Conservation (phyloP, 164 flowering plant species). For the Euptelea pleiosperma region DNA sequence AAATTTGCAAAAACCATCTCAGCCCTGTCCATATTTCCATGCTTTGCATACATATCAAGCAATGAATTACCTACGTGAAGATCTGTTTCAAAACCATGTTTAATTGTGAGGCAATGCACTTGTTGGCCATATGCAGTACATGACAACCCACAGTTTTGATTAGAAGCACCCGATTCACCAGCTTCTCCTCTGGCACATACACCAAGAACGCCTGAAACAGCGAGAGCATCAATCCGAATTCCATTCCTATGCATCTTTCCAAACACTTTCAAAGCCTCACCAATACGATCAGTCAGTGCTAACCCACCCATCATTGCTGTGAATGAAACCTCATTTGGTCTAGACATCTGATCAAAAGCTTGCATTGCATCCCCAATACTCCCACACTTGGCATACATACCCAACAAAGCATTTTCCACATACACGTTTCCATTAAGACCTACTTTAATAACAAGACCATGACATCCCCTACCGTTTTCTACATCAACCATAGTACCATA, state of each 20-base stretch:
- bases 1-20: conserved; percentile 46
- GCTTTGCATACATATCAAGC: conserved; percentile 66
- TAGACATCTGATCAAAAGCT: conserved; percentile 44
- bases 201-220: conserved; percentile 64
- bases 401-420: conserved; percentile 72
- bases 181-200: conserved; percentile 43
- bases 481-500: conserved; percentile 44
- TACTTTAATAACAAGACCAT: conserved; percentile 53
- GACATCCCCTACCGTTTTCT: conserved; percentile 53
- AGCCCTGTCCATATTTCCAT: conserved; percentile 53
- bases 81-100: conserved; percentile 54
- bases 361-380: conserved; percentile 42
- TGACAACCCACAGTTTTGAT: conserved; percentile 11
- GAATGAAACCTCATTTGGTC: conserved; percentile 73
- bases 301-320: conserved; percentile 72
- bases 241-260: conserved; percentile 49
- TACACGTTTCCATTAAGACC: conserved; percentile 58
- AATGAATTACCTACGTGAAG: conserved; percentile 56
- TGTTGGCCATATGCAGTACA: conserved; percentile 37
- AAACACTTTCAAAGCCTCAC: conserved; percentile 63
- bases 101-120: conserved; percentile 48
- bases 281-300: conserved; percentile 38
- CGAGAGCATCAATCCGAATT: conserved; percentile 53
- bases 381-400: conserved; percentile 73
- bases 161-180: conserved; percentile 21